Evolutionary conservation across 2,329 filamentous ascomycete species (phyloP), one percentile per base, ranked within the genome.

Genomic region (Hymenoscyphus repandus): DNA sequence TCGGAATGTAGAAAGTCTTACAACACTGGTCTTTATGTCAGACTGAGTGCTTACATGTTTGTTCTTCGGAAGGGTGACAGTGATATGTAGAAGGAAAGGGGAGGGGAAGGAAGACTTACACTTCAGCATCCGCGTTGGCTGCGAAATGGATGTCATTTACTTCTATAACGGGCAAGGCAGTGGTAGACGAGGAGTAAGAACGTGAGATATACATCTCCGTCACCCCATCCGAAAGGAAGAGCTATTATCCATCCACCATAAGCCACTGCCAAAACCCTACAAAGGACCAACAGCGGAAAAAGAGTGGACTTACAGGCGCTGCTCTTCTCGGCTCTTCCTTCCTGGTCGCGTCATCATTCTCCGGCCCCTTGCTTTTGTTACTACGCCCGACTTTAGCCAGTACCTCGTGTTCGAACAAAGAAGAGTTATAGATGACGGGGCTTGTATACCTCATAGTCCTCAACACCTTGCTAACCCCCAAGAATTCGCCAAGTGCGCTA

Each of bases 181-280:
- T 42, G 22, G 22, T 27, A 10, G 40, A 13, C 12, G 17, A 10
- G 11, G 34, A 36, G 45, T 60, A 61, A 4, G 39, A 17, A 17
- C 53, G 51, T 0, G 42, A 46, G 32, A 61, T 61, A 34, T 60
- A 58, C 22, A 47, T 30, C 34, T 61, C 59, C 22, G 49, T 55
- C 38, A 57, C 42, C n/a, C 59, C 59, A 15, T 61, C 59, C 34
- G 56, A 59, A 17, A 60, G 51, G 32, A 61, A 53, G 39, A 59
- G 52, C 57, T 58, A 22, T 1, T 15, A 17, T 40, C 4, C 4
- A 20, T 41, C 15, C 20, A n/a, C 20, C 30, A 10, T 20, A 12
- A 41, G 18, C 17, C 20, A 10, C 2, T 13, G 2, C 20, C 1
- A 41, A 22, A 2, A 27, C 1, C n/a, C 9, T 6, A 22, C 39